phyloP scores from a whole-genome alignment of 805 yeast species.

The Wickerhamomyces sydowiorum region DNA sequence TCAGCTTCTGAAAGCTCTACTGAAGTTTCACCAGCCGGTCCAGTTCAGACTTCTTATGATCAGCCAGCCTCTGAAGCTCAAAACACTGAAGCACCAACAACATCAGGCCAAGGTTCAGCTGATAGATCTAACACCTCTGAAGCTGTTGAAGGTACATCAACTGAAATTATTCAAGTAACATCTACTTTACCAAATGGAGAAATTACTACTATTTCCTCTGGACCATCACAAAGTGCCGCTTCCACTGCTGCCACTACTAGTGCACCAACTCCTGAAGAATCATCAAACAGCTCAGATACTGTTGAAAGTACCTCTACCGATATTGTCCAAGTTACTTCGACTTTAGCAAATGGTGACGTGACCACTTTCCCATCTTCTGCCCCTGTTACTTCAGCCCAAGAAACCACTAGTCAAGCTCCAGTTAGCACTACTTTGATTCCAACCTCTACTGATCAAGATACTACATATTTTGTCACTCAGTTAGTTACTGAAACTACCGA shows the following conservation, averaged over 20 bases:
- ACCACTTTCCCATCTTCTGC: no score
- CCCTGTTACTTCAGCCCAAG: not conserved
- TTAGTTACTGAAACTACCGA: not conserved
- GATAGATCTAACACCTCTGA: not conserved
- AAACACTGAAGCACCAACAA: slow-evolving; percentile 3
- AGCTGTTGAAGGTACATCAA: not conserved
- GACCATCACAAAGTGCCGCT: not conserved
- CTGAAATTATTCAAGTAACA: not conserved
- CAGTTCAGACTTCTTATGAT: no score
- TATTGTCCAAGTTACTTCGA: no score
- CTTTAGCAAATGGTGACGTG: no score
- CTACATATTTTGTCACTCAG: not conserved
- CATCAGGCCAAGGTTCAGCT: not conserved
- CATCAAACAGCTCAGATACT: not conserved
- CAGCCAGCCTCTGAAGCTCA: not conserved
- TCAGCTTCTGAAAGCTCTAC: slow-evolving; percentile 3
- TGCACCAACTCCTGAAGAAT: not conserved
- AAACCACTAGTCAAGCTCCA: not conserved
- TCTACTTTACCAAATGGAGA: not conserved
- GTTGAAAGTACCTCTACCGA: no score
- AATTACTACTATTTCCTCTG: not conserved
- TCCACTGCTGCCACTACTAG: not conserved
- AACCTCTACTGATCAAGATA: not conserved
- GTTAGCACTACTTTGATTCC: not conserved
- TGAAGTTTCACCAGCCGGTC: not conserved